These are phyloP conservation scores for Globisporangium takayamanum DNA, from an alignment of 352 stramenopile species.

Conservation along the genomic window DNA sequence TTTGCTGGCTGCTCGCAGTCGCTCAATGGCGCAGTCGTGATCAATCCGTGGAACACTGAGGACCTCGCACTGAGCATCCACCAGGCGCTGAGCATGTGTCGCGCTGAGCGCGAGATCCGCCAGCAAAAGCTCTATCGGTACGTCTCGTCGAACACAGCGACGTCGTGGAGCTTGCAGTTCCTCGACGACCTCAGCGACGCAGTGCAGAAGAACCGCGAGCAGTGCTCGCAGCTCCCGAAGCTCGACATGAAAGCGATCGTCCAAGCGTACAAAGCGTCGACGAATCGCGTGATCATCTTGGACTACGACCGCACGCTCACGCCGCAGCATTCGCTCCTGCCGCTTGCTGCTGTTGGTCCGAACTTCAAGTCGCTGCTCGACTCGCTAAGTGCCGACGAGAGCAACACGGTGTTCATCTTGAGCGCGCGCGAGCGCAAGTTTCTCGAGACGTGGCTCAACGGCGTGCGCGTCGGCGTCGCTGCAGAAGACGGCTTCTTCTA, in stretches of 20 bases:
- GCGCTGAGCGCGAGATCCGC: constrained; percentile 78
- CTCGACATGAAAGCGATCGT: constrained; percentile 54
- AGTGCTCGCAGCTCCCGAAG: constrained; percentile 47
- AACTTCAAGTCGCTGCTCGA: constrained; percentile 78
- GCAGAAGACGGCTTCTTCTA: constrained; percentile 78
- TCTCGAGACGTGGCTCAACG: constrained; percentile 85
- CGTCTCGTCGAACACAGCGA: constrained; percentile 80
- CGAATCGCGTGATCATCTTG: constrained; percentile 83
- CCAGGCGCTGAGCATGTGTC: constrained; percentile 78
- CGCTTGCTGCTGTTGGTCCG: constrained; percentile 67
- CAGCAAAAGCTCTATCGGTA: constrained; percentile 89
- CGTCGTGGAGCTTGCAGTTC: constrained; percentile 79
- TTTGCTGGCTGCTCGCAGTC: constrained; percentile 87
- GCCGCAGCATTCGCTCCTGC: constrained; percentile 67
- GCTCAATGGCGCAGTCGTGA: constrained; percentile 75
- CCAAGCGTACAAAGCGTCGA: constrained; percentile 49
- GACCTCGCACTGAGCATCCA: constrained; percentile 78
- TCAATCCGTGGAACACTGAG: constrained; percentile 88
- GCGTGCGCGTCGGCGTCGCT: constrained; percentile 62
- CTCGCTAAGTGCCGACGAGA: constrained; percentile 50
- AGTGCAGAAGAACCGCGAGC: constrained; percentile 50
- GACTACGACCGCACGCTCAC: constrained; percentile 87
- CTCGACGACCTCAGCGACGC: constrained; percentile 60
- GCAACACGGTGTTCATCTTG: constrained; percentile 77
- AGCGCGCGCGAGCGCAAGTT: constrained; percentile 80